Conservation (phyloP, 139 green algal species). For the Pycnococcus provasolii region DNA sequence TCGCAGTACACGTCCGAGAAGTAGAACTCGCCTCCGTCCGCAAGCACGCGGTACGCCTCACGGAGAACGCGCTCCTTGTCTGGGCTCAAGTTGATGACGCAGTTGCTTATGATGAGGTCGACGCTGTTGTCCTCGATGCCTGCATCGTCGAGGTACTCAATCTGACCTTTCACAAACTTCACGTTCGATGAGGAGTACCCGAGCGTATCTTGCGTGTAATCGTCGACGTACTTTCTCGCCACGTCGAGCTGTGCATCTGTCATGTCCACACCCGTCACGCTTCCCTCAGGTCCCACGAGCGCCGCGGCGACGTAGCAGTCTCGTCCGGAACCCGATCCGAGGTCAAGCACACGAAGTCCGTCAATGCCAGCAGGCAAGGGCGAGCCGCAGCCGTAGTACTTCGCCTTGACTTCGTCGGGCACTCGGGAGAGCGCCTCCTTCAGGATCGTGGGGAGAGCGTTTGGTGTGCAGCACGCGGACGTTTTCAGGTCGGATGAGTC, state of each 20-base stretch:
- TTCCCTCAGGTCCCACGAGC: slow-evolving; percentile 61
- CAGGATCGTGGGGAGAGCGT: slow-evolving; percentile 10
- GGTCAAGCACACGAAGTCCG: slow-evolving; percentile 43
- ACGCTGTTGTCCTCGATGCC: slow-evolving; percentile 55
- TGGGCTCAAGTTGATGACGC: slow-evolving; percentile 82
- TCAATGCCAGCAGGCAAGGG: slow-evolving; percentile 74
- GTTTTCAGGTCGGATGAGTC: slow-evolving; percentile 70
- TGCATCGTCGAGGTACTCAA: slow-evolving; percentile 74
- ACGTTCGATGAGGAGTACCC: slow-evolving; percentile 72
- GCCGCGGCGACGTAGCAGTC: slow-evolving; percentile 85
- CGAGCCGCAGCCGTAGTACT: slow-evolving; percentile 88
- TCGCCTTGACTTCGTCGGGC: slow-evolving; percentile 48
- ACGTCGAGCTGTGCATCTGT: slow-evolving; percentile 80
- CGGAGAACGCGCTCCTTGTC: slow-evolving; percentile 63
- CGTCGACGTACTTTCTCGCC: slow-evolving; percentile 51
- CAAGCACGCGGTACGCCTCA: slow-evolving; percentile 64
- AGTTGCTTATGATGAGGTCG: slow-evolving; percentile 93
- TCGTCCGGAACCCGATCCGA: slow-evolving; percentile 64
- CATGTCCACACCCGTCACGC: slow-evolving; percentile 82
- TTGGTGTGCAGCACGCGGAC: slow-evolving; percentile 64
- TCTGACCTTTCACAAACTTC: slow-evolving; percentile 70
- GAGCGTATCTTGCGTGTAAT: slow-evolving; percentile 48
- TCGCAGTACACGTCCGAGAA: slow-evolving; percentile 88
- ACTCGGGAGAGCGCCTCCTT: slow-evolving; percentile 31
- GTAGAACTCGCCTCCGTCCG: slow-evolving; percentile 84